Conservation (phyloP, 139 green algal genomes). For the Coelastrella sp. region DNA sequence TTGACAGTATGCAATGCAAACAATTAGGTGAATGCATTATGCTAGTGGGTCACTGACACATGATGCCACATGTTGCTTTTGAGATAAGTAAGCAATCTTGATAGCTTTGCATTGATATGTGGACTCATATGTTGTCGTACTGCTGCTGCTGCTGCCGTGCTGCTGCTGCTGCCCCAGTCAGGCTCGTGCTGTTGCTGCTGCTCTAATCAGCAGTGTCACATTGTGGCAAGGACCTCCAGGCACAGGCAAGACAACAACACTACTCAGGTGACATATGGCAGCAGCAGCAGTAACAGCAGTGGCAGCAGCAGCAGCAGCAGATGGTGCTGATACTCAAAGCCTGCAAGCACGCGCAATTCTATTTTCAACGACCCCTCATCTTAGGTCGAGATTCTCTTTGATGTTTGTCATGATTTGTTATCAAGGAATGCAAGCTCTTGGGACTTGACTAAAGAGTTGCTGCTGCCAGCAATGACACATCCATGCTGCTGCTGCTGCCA, state of each 20-base stretch:
- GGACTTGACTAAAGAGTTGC: too few relatives aligned
- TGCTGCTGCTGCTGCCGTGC: background rate
- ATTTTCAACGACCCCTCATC: too few relatives aligned
- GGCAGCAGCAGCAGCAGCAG: background rate
- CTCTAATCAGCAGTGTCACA: constrained; percentile 62
- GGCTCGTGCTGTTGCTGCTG: constrained; percentile 54
- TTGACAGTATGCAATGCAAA: too few relatives aligned
- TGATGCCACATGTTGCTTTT: too few relatives aligned
- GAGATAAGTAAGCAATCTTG: background rate
- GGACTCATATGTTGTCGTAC: background rate
- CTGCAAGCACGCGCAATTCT: too few relatives aligned
- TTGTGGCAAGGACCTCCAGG: constrained; percentile 76
- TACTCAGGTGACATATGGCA: background rate
- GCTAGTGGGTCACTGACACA: too few relatives aligned
- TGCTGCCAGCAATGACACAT: background rate
- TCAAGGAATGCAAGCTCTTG: background rate
- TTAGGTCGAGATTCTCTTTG: too few relatives aligned
- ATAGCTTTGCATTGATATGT: background rate
- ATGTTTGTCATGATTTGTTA: too few relatives aligned
- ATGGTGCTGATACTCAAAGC: too few relatives aligned
- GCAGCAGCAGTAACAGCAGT: background rate
- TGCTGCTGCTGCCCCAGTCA: background rate
- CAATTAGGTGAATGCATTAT: too few relatives aligned
- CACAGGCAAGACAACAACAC: constrained; percentile 62
- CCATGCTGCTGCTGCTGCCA: constrained; percentile 19